Conservation (phyloP, 2,329 filamentous ascomycete species). For the Fusarium concolor region DNA sequence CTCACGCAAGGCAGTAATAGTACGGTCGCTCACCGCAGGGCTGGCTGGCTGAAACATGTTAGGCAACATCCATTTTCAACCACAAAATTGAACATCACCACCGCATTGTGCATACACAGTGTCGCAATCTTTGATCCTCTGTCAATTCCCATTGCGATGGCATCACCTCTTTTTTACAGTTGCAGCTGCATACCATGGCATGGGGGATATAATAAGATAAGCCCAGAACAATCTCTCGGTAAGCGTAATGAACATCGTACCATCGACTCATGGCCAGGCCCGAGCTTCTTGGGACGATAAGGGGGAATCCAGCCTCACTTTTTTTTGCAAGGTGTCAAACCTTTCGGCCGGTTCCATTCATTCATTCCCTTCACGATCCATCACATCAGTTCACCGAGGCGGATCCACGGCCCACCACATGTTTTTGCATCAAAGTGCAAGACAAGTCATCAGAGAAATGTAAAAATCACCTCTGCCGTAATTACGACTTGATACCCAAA, state of each 20-base stretch:
- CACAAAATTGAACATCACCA: constrained; percentile 1
- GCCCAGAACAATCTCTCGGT: constrained; percentile 21
- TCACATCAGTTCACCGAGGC: constrained; percentile 27
- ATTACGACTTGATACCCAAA: constrained; percentile 1
- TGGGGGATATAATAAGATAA: background rate
- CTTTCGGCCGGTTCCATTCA: constrained; percentile 8
- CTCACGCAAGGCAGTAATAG: constrained; percentile 14
- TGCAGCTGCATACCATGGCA: background rate
- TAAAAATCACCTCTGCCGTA: constrained; percentile 6
- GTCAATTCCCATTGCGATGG: constrained; percentile 13
- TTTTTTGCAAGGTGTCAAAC: background rate
- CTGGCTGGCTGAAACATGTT: constrained; percentile 30
- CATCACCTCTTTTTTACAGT: background rate
- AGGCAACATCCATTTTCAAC: constrained; percentile 22
- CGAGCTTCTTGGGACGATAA: constrained; percentile 30
- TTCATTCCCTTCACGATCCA: background rate
- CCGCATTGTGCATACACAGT: constrained; percentile 22
- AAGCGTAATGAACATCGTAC: constrained; percentile 30
- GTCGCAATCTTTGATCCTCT: background rate
- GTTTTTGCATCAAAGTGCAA: background rate
- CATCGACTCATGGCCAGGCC: constrained; percentile 34
- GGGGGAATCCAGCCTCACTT: constrained; percentile 25
- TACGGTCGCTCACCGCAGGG: constrained; percentile 7
- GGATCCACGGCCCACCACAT: constrained; percentile 22
- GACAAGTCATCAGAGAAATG: constrained; percentile 21